Evolutionary conservation across 495 filamentous ascomycete species (phyloP).

Genomic region (Rostrohypoxylon terebratum): DNA sequence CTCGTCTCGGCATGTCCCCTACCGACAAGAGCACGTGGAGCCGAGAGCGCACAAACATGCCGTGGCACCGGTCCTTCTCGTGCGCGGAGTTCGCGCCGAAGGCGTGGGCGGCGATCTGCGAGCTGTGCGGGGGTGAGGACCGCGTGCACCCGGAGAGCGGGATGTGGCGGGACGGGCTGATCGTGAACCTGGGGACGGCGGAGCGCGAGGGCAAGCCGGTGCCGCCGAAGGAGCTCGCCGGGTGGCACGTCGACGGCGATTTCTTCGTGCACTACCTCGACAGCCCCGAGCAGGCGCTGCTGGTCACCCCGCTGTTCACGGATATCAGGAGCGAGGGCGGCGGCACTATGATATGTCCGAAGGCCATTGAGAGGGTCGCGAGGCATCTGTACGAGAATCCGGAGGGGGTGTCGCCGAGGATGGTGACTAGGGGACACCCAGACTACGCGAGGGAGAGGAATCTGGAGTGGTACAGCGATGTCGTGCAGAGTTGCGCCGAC

Average conservation of each 20-base stretch:
- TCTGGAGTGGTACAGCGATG: conserved; percentile 65
- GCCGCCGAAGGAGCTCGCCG: conserved; percentile 62
- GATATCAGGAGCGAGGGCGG: conserved; percentile 72
- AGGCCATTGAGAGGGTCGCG: conserved; percentile 69
- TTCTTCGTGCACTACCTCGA: conserved; percentile 83
- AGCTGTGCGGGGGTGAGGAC: conserved; percentile 75
- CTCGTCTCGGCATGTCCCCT: conserved; percentile 73
- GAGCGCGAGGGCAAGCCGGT: conserved; percentile 64
- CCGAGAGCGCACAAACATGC: conserved; percentile 73
- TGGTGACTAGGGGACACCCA: conserved; percentile 65
- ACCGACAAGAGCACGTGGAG: conserved; percentile 76
- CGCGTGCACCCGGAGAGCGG: conserved; percentile 63
- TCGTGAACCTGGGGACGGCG: conserved; percentile 76
- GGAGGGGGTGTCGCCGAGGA: conserved; percentile 74
- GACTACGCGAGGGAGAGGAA: conserved; percentile 56
- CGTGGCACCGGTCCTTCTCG: conserved; percentile 64
- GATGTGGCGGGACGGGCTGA: conserved; percentile 75
- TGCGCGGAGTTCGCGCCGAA: conserved; percentile 71
- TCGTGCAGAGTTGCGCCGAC: conserved; percentile 58
- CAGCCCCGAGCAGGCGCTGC: conserved; percentile 75
- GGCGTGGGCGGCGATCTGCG: conserved; percentile 76
- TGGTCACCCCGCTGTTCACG: conserved; percentile 77
- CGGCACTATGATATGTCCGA: conserved; percentile 74
- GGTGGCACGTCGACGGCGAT: conserved; percentile 82
- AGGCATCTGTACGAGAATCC: conserved; percentile 72